Base-by-base conservation (phyloP, 129 eudicot species). In the Escallonia rubra region DNA sequence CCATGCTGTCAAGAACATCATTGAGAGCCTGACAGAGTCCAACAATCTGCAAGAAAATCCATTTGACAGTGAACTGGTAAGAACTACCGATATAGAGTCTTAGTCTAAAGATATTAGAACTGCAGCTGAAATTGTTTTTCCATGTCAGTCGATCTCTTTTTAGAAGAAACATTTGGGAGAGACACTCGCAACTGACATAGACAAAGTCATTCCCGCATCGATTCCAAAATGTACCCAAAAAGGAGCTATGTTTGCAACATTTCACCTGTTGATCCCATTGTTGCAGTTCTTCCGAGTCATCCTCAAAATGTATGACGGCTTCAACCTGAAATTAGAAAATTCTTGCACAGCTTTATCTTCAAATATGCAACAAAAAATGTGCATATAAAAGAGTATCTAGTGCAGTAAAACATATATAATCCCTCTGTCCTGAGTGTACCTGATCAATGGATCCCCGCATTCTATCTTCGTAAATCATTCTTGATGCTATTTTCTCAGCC, bases 401-500 rank as follows among this genome's bases (percentile, higher is more conserved):
- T 23, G 34, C 34, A 23, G 34, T 23, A 23, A 23, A 23, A 23
- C 34, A 23, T 23, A 0, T 23, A 23, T 23, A 23, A 23, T 23
- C 34, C 34, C 34, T 23, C 34, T 23, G 34, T 23, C 34, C 34
- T 23, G 34, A 23, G 34, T 50, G 46, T 80, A 93, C 99, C 93
- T 94, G 99, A 75, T 94, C 99, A 69, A 94, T 87, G 11, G 99
- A 94, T 23, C 99, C 99, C 76, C 85, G 84, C 99, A 94, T 94
- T 79, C 99, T 83, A 68, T 94, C 99, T 81, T 94, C 99, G 46
- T 67, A 89, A 7, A 94, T 87, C 99, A 94, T 94, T 77, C 88
- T 86, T 73, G 99, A 94, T 41, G 99, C 99, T 63, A 94, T 94
- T 78, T 94, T 94, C 78, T 94, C 99, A 42, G 99, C 99, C 99